These are phyloP conservation scores for Elongisporangium undulatum DNA, from an alignment of 352 stramenopile species.

Conservation along the genomic window DNA sequence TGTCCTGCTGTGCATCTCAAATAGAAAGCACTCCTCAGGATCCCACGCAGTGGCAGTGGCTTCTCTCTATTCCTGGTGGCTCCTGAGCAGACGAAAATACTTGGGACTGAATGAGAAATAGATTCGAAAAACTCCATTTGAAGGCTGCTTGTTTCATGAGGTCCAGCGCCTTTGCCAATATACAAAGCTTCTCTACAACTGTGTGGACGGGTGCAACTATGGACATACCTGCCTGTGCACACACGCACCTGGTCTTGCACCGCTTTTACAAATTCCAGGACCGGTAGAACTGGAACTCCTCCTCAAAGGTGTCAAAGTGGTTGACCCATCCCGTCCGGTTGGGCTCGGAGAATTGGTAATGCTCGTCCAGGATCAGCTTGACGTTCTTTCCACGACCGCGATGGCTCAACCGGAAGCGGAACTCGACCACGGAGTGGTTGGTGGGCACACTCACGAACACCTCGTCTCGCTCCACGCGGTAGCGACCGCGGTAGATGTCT, in stretches of 20 bases:
- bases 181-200: constrained; percentile 4
- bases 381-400: constrained; percentile 46
- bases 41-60: not conserved
- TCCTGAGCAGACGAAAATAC: not conserved
- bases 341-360: constrained; percentile 68
- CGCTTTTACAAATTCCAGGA: constrained; percentile 48
- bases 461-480: constrained; percentile 57
- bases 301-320: constrained; percentile 63
- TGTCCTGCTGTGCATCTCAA: not conserved
- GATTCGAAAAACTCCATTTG: not conserved
- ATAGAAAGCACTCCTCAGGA: not conserved
- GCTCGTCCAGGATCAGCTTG: constrained; percentile 57
- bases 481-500: constrained; percentile 49
- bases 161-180: not conserved
- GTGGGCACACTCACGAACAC: constrained; percentile 69
- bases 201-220: not conserved
- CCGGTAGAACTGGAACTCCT: constrained; percentile 76
- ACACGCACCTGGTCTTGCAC: not conserved
- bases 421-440: constrained; percentile 67
- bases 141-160: not conserved
- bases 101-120: not conserved
- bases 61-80: not conserved
- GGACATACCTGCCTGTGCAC: not conserved
- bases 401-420: constrained; percentile 49
- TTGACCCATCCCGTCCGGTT: constrained; percentile 60